Evolutionary conservation across 2,329 filamentous ascomycete species (phyloP).

Genomic region (Colletotrichum chlorophyti): DNA sequence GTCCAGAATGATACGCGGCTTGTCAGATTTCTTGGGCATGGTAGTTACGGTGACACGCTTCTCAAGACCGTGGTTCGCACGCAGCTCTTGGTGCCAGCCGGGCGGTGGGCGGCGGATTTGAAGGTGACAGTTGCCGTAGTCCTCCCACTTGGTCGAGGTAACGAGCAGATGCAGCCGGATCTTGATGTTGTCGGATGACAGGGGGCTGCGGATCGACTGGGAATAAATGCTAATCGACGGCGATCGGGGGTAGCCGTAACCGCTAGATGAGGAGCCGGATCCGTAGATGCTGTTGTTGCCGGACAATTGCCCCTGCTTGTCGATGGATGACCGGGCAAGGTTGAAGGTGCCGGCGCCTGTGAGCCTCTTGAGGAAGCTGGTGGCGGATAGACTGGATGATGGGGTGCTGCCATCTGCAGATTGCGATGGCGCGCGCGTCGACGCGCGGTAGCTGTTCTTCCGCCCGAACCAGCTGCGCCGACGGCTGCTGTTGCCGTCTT

Average conservation of each 20-base stretch:
- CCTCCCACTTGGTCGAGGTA: constrained; percentile 82
- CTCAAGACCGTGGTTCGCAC: constrained; percentile 71
- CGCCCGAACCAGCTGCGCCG: constrained; percentile 66
- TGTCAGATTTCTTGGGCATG: constrained; percentile 67
- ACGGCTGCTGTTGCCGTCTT: constrained; percentile 51
- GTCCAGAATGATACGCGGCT: constrained; percentile 75
- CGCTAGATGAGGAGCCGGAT: constrained; percentile 58
- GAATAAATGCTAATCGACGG: constrained; percentile 63
- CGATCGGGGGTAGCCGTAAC: constrained; percentile 56
- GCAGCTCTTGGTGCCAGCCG: constrained; percentile 64
- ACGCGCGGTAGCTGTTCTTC: constrained; percentile 70
- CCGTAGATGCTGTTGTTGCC: constrained; percentile 68
- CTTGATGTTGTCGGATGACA: constrained; percentile 80
- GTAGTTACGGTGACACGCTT: constrained; percentile 84
- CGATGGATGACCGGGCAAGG: constrained; percentile 79
- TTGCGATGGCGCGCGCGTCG: constrained; percentile 65
- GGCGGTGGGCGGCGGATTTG: constrained; percentile 80
- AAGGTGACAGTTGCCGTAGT: constrained; percentile 84
- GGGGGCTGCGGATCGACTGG: constrained; percentile 56
- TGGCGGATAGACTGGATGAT: constrained; percentile 67
- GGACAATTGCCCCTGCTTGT: constrained; percentile 57
- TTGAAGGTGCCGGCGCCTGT: constrained; percentile 78
- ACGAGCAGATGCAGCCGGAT: constrained; percentile 86
- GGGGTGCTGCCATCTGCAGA: constrained; percentile 75
- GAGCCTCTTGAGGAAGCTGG: constrained; percentile 81